These are phyloP conservation scores for Cordyceps fumosorosea DNA, from an alignment of 2,329 filamentous ascomycete species.

Conservation along the genomic window DNA sequence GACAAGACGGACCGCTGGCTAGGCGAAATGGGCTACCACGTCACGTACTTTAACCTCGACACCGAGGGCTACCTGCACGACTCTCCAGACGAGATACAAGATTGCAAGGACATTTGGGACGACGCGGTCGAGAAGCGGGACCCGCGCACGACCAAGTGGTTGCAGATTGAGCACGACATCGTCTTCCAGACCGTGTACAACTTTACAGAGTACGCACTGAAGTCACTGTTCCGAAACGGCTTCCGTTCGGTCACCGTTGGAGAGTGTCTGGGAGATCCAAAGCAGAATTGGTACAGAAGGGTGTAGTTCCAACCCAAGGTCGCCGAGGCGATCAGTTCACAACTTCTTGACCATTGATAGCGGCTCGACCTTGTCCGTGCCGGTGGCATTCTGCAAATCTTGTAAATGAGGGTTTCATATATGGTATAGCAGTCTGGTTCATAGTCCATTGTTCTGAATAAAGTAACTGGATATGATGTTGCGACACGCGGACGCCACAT, in stretches of 20 bases:
- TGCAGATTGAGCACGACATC: conserved; percentile 49
- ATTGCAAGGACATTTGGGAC: conserved; percentile 36
- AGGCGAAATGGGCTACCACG: conserved; percentile 45
- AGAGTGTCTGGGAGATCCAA: conserved; percentile 41
- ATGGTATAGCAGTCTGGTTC: neutral
- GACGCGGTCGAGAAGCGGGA: conserved; percentile 28
- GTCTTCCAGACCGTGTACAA: conserved; percentile 38
- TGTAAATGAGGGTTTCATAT: neutral
- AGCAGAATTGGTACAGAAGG: conserved; percentile 37
- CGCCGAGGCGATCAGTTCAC: no score
- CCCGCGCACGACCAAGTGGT: conserved; percentile 29
- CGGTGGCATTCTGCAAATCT: neutral
- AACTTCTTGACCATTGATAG: no score
- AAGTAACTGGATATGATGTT: neutral
- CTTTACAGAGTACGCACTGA: conserved; percentile 37
- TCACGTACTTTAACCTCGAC: conserved; percentile 55
- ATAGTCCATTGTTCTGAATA: neutral
- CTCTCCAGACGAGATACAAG: conserved; percentile 38
- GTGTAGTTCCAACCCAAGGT: neutral
- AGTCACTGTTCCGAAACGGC: conserved; percentile 33
- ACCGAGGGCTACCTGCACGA: conserved; percentile 54
- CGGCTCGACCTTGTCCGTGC: neutral
- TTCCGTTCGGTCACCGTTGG: conserved; percentile 44
- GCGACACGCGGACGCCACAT: neutral
- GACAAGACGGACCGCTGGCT: conserved; percentile 31